phyloP scores from a whole-genome alignment of 176 grass and related monocot genomes.

The Leersia perrieri region DNA sequence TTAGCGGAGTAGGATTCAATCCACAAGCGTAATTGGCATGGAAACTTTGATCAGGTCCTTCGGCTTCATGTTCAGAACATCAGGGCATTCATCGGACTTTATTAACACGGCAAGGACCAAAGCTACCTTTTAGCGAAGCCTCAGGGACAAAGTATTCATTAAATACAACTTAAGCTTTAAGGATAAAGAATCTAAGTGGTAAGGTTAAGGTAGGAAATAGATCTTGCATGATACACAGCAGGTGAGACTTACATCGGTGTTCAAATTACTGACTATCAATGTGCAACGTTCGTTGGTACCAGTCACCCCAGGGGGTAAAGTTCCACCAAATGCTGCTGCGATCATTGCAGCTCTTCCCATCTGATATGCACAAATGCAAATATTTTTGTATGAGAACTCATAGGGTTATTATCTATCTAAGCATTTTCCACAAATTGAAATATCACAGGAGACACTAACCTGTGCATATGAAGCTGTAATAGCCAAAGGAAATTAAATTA shows the following conservation, averaged over 20 bases:
- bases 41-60: not conserved
- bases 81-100: not conserved
- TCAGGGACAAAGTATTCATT: not conserved
- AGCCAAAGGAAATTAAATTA: constrained; percentile 2
- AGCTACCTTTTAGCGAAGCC: not conserved
- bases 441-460: constrained; percentile 45
- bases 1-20: not conserved
- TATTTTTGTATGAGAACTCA: constrained; percentile 14
- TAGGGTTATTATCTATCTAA: not conserved
- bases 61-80: not conserved
- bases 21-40: not conserved
- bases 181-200: not conserved
- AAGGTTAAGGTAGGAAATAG: not conserved
- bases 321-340: constrained; percentile 80
- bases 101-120: not conserved
- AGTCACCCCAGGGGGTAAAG: constrained; percentile 60
- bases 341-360: constrained; percentile 74
- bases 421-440: constrained; percentile 6
- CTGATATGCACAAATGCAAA: constrained; percentile 48
- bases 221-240: not conserved
- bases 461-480: constrained; percentile 69
- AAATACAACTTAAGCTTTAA: not conserved
- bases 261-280: constrained; percentile 91
- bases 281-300: constrained; percentile 89
- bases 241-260: constrained; percentile 76